Conservation (phyloP, 352 stramenopile species). For the Phytophthora litchii region DNA sequence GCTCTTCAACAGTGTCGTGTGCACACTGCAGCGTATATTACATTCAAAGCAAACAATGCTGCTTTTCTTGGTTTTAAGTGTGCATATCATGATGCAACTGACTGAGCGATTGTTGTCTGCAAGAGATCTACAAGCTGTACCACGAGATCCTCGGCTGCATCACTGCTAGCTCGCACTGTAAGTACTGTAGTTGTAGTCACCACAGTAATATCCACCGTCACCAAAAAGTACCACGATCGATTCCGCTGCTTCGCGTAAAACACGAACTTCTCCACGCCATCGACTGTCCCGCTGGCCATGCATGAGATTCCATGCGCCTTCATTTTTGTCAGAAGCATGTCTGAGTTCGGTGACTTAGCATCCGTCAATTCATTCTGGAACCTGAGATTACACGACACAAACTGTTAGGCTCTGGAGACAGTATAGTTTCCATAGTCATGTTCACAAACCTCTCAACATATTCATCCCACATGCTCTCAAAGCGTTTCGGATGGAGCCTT, state of each 20-base stretch:
- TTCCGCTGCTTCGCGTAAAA: constrained; percentile 72
- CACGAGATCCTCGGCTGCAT: constrained; percentile 51
- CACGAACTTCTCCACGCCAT: constrained; percentile 75
- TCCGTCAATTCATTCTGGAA: constrained; percentile 37
- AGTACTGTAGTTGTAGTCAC: constrained; percentile 44
- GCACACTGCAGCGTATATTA: constrained; percentile 33
- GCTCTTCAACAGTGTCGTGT: constrained; percentile 9
- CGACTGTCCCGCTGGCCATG: constrained; percentile 76
- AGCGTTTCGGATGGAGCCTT: constrained; percentile 64
- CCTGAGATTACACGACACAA: too few species aligned
- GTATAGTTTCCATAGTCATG: neutral
- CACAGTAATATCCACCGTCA: constrained; percentile 53
- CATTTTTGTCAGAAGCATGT: constrained; percentile 48
- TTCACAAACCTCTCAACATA: constrained; percentile 64
- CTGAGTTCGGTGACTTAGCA: constrained; percentile 25
- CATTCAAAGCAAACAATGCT: constrained; percentile 26
- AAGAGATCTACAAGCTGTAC: constrained; percentile 50
- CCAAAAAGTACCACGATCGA: constrained; percentile 57
- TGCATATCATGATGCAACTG: constrained; percentile 12
- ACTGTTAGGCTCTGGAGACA: too few species aligned
- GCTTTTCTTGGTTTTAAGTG: neutral
- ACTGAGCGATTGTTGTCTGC: constrained; percentile 24
- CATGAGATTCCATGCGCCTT: constrained; percentile 53
- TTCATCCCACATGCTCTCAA: constrained; percentile 82
- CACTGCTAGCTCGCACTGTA: constrained; percentile 53